Base-by-base conservation (phyloP, 2,329 filamentous ascomycete genomes). In the Aspergillus brasiliensis region DNA sequence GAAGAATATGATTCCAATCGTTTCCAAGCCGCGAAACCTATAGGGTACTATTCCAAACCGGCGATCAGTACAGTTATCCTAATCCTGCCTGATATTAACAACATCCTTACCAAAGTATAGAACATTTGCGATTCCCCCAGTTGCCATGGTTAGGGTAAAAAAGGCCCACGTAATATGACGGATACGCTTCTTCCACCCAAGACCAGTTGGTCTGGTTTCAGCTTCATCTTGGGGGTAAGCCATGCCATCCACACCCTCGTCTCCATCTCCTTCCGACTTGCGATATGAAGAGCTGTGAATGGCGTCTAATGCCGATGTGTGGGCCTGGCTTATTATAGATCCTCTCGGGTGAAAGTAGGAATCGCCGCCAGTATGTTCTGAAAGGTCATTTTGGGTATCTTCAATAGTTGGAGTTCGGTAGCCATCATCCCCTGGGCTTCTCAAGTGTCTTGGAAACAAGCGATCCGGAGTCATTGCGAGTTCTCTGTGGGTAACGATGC, bases 121-220 rank as follows among this genome's bases (percentile, higher is more conserved):
- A 5, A 86, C 84, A 73, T 87, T 88, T 5, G 86, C 84, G 60
- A 86, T 77, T 0, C 84, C 84, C 5, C 84, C 84, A 0, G 84
- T 86, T 1, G 84, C 84, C 84, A 86, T 88, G 1, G 84, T 87
- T 74, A 87, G 78, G 15, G 90, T 91, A 69, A 92, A 94, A 82
- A 88, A 94, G 0, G 90, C 92, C 91, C 91, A 94, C 1, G 86
- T 88, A 64, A 87, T 83, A 74, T 88, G 86, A 53, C 82, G 76
- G 47, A 88, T 81, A n/a, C 86, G 76, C 64, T 85, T 78, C 62
- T 78, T 81, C 77, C 83, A 85, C 47, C 74, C 70, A 19, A 84
- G 70, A 13, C 67, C 61, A 5, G 63, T 60, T 13, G 70, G 63
- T 28, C 60, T 63, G 51, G 65, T 53, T 49, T 66, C 62, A 1